These are phyloP conservation scores for Colletotrichum higginsianum DNA, from an alignment of 2,329 filamentous ascomycete species.

Conservation along the genomic window DNA sequence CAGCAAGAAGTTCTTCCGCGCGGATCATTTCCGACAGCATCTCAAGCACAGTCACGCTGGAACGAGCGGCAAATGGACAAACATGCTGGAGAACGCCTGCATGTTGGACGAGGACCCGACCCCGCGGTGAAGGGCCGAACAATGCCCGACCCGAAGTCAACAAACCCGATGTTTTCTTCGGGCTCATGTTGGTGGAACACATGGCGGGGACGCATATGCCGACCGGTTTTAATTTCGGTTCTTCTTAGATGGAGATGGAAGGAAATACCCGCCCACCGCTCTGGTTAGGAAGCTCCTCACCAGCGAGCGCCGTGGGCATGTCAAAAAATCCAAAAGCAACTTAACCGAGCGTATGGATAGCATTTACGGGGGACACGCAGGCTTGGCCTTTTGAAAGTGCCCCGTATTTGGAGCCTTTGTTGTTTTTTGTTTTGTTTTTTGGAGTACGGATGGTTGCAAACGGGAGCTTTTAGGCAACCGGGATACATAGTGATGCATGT, in stretches of 20 bases:
- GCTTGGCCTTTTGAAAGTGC: conserved; percentile 25
- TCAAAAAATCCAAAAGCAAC: conserved; percentile 32
- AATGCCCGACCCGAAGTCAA: too few species aligned
- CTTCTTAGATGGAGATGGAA: background rate
- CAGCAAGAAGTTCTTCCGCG: conserved; percentile 97
- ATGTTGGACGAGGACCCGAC: conserved; percentile 88
- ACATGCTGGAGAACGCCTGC: conserved; percentile 96
- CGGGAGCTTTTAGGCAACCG: conserved; percentile 27
- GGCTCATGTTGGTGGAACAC: background rate
- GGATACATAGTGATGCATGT: conserved; percentile 14
- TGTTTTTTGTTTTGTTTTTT: background rate
- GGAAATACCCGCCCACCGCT: conserved; percentile 23
- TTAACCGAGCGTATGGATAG: conserved; percentile 3
- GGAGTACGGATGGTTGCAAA: conserved; percentile 31
- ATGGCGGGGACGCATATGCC: background rate
- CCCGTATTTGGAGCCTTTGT: background rate
- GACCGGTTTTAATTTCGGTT: conserved; percentile 2
- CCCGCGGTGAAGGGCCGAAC: conserved; percentile 49
- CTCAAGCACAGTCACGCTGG: conserved; percentile 97
- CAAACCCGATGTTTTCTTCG: background rate
- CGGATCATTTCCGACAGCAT: conserved; percentile 98
- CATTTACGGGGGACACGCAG: conserved; percentile 9
- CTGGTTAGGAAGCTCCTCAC: background rate
- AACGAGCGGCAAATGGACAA: conserved; percentile 98
- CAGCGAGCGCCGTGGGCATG: conserved; percentile 17